Base-by-base conservation (phyloP, 495 filamentous ascomycete species). In the Hypoxylon lienhwacheense region DNA sequence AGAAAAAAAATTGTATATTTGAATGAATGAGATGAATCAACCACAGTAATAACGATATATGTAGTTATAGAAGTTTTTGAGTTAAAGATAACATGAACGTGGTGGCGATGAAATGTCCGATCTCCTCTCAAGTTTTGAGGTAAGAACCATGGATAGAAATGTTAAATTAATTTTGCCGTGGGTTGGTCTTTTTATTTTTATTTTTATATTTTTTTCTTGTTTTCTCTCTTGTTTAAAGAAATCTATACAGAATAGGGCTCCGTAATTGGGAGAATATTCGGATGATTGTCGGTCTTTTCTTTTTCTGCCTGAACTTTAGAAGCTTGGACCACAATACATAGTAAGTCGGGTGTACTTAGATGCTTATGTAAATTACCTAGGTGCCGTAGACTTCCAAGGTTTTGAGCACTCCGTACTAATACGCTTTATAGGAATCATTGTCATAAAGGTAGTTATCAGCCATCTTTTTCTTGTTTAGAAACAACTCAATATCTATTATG, bases 221-320 rank as follows among this genome's bases (percentile, higher is more conserved):
- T n/a, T n/a, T n/a, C n/a, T n/a, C n/a, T n/a, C n/a, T n/a, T n/a
- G n/a, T n/a, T n/a, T n/a, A n/a, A n/a, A n/a, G n/a, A n/a, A n/a
- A n/a, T n/a, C n/a, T n/a, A n/a, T 19, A 46, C 34, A 40, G 26
- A 48, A 35, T 46, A 16, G 19, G 20, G 39, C 53, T 49, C 47
- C 42, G 48, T 57, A 44, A 45, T 49, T 39, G 19, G 31, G 41
- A 49, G 22, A 47, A 49, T 50, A 24, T 6, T 37, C 53, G 59
- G 59, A 62, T 53, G 58, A 57, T 62, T 53, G 35, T 62, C 59
- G 59, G 59, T 6, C 24, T 53, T 53, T 61, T 19, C 8, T 61
- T 45, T 45, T 53, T 47, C 26, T 46, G 34, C 15, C 17, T 16
- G n/a, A n/a, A n/a, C n/a, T n/a, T n/a, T n/a, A n/a, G n/a, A n/a